Base-by-base conservation (phyloP, 768 basidiomycete genomes). In the Suillus subalutaceus region DNA sequence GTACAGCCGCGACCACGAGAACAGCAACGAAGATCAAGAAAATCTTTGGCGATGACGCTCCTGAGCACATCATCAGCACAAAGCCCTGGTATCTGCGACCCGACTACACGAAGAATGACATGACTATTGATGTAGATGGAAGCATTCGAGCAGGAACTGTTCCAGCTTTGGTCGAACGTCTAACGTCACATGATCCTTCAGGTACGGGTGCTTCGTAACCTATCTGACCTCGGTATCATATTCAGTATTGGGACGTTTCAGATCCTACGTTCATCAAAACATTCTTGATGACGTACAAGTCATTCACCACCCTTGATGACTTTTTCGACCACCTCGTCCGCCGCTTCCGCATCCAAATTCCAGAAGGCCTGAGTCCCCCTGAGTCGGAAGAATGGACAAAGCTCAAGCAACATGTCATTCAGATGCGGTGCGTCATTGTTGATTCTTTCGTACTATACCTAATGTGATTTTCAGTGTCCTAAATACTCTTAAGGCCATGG, bases 201-300 rank as follows among this genome's bases (percentile, higher is more conserved):
- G 93, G 95, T 94, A 70, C 72, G 89, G 75, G 44, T 9, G 56
- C n/a, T 12, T 53, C 43, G 13, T 55, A 9, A 30, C 18, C 15
- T 56, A 37, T 56, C 55, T 20, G 32, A 12, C 43, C 13, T 32
- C 56, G 23, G 40, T 13, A 12, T 52, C n/a, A 30, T 60, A 26
- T 46, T 35, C 62, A 56, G 35, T 56, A 56, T 35, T 3, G 35
- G 18, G 35, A 56, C 63, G 30, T 65, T 70, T 46, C 61, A 91
- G 92, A 97, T 76, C 85, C 89, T 0, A 85, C 86, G 8, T 97
- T 91, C 79, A 92, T 85, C 75, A 90, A 90, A 74, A 90, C 96
- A 1, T 99, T 99, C 85, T 79, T 99, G 69, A 90, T 97, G 87
- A 97, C 97, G 1, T 97, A 94, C 83, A 94, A 96, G 73, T 96